Evolutionary conservation across 2,329 filamentous ascomycete genomes (phyloP), one percentile per base, ranked within the genome.

Genomic region (Neurospora sp.): DNA sequence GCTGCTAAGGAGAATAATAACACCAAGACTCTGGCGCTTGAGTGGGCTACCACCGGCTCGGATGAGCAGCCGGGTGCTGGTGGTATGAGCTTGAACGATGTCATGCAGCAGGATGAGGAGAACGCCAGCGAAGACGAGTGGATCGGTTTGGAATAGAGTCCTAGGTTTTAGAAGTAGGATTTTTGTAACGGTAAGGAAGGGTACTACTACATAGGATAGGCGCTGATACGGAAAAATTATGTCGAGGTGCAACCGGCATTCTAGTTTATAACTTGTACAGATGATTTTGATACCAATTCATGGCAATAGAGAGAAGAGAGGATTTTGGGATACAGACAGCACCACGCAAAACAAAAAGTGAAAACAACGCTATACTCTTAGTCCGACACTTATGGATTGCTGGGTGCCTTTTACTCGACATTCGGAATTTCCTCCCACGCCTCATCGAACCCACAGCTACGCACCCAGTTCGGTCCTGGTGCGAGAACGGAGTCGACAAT

Each of bases 401-500:
- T 23, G 2, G 10, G 4, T 46, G n/a, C 10, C 11, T 23, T 52
- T 23, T 9, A 62, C 33, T 69, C 66, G 9, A 71, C 13, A 42
- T 74, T 9, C 13, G 73, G 73, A 33, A 74, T 10, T 0, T 73
- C 71, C 75, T 84, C 80, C 91, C 91, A 93, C 4, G 89, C 88
- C 75, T 90, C 83, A 1, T 88, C 84, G 73, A 90, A 87, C 0
- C 90, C 91, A 58, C 84, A 83, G 66, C 83, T 84, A 28, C 87
- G 81, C 13, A 91, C 85, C 90, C 90, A 93, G 38, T 76, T 79
- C 1, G 78, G 78, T 4, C 83, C 84, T 1, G 81, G 79, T 1
- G 79, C 81, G 76, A 90, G 86, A 13, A 88, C 85, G 23, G 84
- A 84, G 76, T 92, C 89, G 68, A 90, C 80, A 11, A 88, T 84